Evolutionary conservation across 495 filamentous ascomycete genomes (phyloP).

Genomic region (Penicillium cinerascens): DNA sequence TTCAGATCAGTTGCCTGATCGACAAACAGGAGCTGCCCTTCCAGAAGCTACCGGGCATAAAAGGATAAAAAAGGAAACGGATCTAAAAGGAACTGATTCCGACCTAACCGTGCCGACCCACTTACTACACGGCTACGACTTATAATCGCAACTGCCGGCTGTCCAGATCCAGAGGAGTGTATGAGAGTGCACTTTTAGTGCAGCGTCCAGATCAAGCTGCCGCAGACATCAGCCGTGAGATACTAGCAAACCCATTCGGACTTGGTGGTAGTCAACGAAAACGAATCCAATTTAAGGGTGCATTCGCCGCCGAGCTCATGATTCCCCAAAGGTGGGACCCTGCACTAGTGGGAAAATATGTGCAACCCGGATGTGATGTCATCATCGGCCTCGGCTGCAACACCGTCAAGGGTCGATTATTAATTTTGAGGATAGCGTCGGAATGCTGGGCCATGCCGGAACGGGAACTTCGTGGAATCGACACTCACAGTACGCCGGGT

Average conservation of each 20-base stretch:
- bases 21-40: slow-evolving; percentile 8
- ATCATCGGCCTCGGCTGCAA: too few relatives aligned
- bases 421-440: background rate
- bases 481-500: too few relatives aligned
- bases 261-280: background rate
- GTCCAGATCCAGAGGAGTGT: background rate
- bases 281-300: background rate
- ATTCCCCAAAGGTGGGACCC: background rate
- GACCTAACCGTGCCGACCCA: slow-evolving; percentile 24
- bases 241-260: background rate
- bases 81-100: slow-evolving; percentile 4
- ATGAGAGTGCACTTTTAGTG: background rate
- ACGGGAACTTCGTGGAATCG: background rate
- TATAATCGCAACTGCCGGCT: slow-evolving; percentile 10
- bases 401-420: too few relatives aligned
- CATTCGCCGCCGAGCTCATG: background rate
- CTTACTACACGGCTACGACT: slow-evolving; percentile 13
- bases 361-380: slow-evolving; percentile 8
- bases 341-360: slow-evolving; percentile 12
- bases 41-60: background rate
- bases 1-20: slow-evolving; percentile 1
- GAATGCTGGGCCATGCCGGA: background rate
- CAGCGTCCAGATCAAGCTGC: background rate
- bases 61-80: slow-evolving; percentile 7
- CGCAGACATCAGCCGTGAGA: background rate